These are phyloP conservation scores for Phytophthora lateralis DNA, from an alignment of 352 stramenopile genomes.

Conservation along the genomic window DNA sequence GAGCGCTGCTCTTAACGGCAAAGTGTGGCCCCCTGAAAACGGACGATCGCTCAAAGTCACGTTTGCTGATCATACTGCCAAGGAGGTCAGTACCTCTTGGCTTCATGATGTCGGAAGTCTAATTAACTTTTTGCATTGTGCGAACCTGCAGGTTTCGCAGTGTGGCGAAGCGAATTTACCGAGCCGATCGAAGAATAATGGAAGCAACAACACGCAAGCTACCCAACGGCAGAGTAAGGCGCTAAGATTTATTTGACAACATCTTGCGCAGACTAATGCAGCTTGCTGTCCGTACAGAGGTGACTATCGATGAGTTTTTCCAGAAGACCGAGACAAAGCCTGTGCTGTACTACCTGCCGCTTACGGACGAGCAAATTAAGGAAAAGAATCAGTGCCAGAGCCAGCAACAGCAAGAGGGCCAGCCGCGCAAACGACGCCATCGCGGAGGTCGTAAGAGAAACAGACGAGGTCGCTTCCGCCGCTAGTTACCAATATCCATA, in stretches of 20 bases:
- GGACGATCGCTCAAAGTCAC: conserved; percentile 48
- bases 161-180: conserved; percentile 29
- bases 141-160: conserved; percentile 34
- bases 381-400: conserved; percentile 38
- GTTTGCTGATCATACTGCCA: conserved; percentile 48
- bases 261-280: conserved; percentile 4
- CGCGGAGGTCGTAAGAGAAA: conserved; percentile 43
- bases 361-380: conserved; percentile 73
- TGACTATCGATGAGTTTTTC: conserved; percentile 79
- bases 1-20: conserved; percentile 50
- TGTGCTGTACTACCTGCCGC: conserved; percentile 80
- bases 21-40: conserved; percentile 70
- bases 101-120: neutral
- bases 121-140: neutral
- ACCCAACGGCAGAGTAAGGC: conserved; percentile 30
- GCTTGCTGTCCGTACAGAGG: conserved; percentile 24
- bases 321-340: conserved; percentile 79
- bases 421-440: conserved; percentile 37
- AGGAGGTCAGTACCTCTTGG: conserved; percentile 38
- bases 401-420: conserved; percentile 20
- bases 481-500: conserved; percentile 21
- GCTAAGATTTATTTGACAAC: neutral
- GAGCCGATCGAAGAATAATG: conserved; percentile 30
- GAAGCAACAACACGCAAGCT: conserved; percentile 16
- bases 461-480: conserved; percentile 32